Base-by-base conservation (phyloP, 23 red algal genomes). In the Gracilaria gracilis region DNA sequence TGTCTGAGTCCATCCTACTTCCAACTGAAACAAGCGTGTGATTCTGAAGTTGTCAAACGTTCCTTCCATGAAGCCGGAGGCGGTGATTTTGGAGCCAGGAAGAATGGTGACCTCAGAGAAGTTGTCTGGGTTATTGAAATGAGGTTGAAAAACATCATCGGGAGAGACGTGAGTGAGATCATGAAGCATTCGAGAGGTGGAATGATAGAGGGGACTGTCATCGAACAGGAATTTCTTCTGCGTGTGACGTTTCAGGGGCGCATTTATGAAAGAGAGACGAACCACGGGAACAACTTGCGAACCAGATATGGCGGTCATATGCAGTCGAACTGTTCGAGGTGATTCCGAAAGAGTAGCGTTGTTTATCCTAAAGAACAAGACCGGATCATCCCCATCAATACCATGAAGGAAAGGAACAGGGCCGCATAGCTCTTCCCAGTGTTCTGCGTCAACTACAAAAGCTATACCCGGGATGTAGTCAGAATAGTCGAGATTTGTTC, bases 361-460 rank as follows among this genome's bases (percentile, higher is more conserved):
- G 15, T 46, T 77, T 19, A 77, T 77, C 72, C 34, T 77, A 20
- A 14, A 77, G 20, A 77, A 77, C 46, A 77, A 50, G 28, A 77
- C 16, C 0, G 72, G 72, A 77, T 77, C 72, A 25, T 28, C 23
- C 4, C 40, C 31, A 50, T 77, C 39, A 50, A 77, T 77, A 31
- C 72, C 72, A 51, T 15, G 6, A 77, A 77, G 42, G 16, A 25
- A 77, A 29, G 72, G 72, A 50, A 77, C 39, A 27, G 9, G 16
- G 27, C 23, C 20, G 23, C 72, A 77, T 28, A 77, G 19, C 25
- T 24, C 25, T 50, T 48, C 34, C 72, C 72, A 77, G 20, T 50
- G 72, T 50, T 50, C 39, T 15, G 42, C 8, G n/a, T 77, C 72
- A 50, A 77, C 50, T 20, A 77, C 38, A 50, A 77, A 77, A 50